These are phyloP conservation scores for Backusella sp. DNA, from an alignment of 192 early-diverging fungal species.

Conservation along the genomic window DNA sequence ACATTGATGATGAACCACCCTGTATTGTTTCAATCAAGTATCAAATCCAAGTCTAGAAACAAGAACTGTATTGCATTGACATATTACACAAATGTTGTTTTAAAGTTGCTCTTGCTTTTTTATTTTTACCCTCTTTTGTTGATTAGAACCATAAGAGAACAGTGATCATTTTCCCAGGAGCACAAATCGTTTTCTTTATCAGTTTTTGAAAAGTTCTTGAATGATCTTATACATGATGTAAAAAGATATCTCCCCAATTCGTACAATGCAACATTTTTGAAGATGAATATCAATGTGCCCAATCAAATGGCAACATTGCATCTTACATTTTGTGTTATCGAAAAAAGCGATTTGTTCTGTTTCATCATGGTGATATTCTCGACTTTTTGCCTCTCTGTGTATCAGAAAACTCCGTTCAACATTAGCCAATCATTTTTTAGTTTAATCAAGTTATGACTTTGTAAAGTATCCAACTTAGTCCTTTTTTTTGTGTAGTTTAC, in stretches of 20 bases:
- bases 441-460: neutral
- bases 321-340: too few relatives aligned
- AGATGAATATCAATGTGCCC: too few relatives aligned
- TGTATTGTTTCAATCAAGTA: neutral
- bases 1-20: neutral
- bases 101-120: neutral
- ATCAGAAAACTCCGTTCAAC: neutral
- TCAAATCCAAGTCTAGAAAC: neutral
- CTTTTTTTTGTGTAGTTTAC: neutral
- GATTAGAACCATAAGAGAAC: neutral
- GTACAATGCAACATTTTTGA: too few relatives aligned
- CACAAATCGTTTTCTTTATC: neutral
- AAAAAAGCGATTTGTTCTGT: too few relatives aligned
- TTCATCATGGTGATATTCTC: too few relatives aligned
- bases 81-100: neutral
- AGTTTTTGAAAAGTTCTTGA: neutral
- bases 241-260: too few relatives aligned
- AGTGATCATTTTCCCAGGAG: neutral
- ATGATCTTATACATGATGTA: too few relatives aligned
- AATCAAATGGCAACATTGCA: too few relatives aligned
- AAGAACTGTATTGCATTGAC: neutral
- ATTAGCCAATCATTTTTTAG: neutral
- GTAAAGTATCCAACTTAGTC: neutral
- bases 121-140: neutral
- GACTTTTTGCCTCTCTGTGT: too few relatives aligned